Evolutionary conservation across 2,329 filamentous ascomycete species (phyloP), one percentile per base, ranked within the genome.

Genomic region (Daldinia sp.): DNA sequence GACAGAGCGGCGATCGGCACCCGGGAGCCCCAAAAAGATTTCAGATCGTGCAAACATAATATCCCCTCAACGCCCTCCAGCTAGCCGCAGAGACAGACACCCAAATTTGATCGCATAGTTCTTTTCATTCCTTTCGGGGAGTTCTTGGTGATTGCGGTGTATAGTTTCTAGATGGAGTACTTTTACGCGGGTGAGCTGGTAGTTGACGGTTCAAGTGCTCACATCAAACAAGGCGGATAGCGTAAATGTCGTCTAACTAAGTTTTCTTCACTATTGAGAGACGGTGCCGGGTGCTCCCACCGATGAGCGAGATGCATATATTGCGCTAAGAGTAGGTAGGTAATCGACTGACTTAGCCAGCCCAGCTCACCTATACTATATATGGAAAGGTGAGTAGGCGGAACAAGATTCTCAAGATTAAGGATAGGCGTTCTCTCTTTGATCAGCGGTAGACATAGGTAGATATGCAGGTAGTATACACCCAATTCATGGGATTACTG

Each of bases 21-120:
- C 35, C 39, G 23, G 20, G 23, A 63, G 39, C 10, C 33, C 6
- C 30, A 59, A 60, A 67, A 67, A 69, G 58, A 67, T 64, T 62
- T 61, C 68, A 71, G 66, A 69, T 67, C 54, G 69, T 71, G 69
- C 69, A 71, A 69, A 69, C 69, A 62, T 51, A 62, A 60, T 60
- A 63, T 63, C 51, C 51, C 57, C 51, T 39, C 20, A 56, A 55
- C 23, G n/a, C 46, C 26, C 35, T 12, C 50, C 30, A 42, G 41
- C 39, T 46, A 37, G 57, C 46, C 54, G 26, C 30, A 68, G 33
- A 67, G 59, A 62, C 56, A 60, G 65, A 63, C 46, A 61, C 39
- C 60, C 59, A 63, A 69, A 69, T 69, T 69, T 69, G 62, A 69
- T 59, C 64, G 54, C 55, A 50, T 55, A 51, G 46, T 51, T 51